Conservation (phyloP, 2,329 filamentous ascomycete species). For the Ambrosiella xylebori region DNA sequence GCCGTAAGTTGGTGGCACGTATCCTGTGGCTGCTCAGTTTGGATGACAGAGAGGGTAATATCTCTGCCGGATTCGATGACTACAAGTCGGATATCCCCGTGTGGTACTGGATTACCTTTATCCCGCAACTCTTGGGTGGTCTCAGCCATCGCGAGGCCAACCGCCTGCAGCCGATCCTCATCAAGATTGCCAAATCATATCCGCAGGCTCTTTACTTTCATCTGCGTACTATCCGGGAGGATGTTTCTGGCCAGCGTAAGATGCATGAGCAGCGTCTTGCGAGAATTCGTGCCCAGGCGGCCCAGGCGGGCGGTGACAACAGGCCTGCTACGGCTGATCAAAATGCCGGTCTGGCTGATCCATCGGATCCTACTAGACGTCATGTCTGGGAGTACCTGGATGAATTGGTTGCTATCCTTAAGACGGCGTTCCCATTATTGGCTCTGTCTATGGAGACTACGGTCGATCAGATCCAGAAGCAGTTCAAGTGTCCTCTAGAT, state of each 20-base stretch:
- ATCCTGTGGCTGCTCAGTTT: constrained; percentile 92
- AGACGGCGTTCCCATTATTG: constrained; percentile 90
- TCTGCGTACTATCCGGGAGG: constrained; percentile 79
- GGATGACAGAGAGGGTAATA: constrained; percentile 69
- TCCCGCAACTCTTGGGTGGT: constrained; percentile 85
- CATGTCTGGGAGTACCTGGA: constrained; percentile 94
- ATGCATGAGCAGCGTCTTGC: constrained; percentile 13
- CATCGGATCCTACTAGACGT: constrained; percentile 34
- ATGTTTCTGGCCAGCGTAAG: constrained; percentile 42
- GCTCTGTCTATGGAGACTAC: constrained; percentile 98
- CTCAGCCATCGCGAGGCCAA: constrained; percentile 81
- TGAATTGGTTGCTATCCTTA: constrained; percentile 85
- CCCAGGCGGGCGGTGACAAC: constrained; percentile 5
- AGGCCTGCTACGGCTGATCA: background rate
- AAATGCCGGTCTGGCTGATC: constrained; percentile 6
- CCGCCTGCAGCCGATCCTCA: constrained; percentile 68
- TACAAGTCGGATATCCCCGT: constrained; percentile 95
- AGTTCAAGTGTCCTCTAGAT: constrained; percentile 97
- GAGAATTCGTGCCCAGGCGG: constrained; percentile 12
- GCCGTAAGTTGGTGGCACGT: constrained; percentile 77
- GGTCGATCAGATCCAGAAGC: constrained; percentile 96
- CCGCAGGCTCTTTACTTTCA: constrained; percentile 95
- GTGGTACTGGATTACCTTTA: constrained; percentile 99
- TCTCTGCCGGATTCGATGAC: constrained; percentile 77
- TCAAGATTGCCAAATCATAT: constrained; percentile 89